phyloP scores from a whole-genome alignment of 1,139 yeast species.

The Kodamaea plutei region DNA sequence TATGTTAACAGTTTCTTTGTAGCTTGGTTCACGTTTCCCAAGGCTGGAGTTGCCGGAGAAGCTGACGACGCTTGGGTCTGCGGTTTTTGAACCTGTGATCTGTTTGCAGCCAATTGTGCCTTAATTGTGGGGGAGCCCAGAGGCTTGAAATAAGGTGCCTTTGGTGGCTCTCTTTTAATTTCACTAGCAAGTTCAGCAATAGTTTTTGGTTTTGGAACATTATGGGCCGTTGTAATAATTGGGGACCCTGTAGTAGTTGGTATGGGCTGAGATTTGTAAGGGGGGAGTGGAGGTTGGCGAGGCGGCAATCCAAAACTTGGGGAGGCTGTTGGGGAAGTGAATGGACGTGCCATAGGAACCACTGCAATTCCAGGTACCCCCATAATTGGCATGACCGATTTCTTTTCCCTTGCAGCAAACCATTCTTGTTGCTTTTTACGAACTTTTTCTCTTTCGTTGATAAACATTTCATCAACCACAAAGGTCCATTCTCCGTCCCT shows the following conservation, averaged over 20 bases:
- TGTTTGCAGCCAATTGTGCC: constrained; percentile 52
- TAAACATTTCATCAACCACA: constrained; percentile 83
- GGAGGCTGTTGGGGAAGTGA: not conserved
- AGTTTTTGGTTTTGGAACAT: constrained; percentile 34
- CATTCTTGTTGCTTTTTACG: constrained; percentile 66
- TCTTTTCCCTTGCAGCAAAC: constrained; percentile 55
- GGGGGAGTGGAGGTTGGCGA: constrained; percentile 12
- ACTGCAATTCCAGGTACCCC: constrained; percentile 16
- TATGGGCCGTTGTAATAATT: not conserved
- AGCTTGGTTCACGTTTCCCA: constrained; percentile 43
- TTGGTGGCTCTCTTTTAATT: constrained; percentile 37
- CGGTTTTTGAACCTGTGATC: constrained; percentile 21
- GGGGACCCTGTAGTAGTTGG: constrained; percentile 1
- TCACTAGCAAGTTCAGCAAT: constrained; percentile 57
- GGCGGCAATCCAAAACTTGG: not conserved
- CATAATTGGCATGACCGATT: constrained; percentile 31
- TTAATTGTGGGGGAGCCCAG: constrained; percentile 33
- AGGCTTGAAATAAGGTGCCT: constrained; percentile 37
- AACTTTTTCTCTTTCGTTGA: constrained; percentile 74
- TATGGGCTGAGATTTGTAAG: constrained; percentile 9
- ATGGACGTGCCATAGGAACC: constrained; percentile 13
- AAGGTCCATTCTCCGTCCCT: constrained; percentile 88
- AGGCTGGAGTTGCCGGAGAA: constrained; percentile 14
- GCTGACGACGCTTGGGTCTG: constrained; percentile 5
- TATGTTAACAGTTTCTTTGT: constrained; percentile 63